A percentile compares a stretch with the other conserved stretches of the same genome.
Evolutionary conservation across 306 rosid species (phyloP).

Genomic region (Malus fusca): DNA sequence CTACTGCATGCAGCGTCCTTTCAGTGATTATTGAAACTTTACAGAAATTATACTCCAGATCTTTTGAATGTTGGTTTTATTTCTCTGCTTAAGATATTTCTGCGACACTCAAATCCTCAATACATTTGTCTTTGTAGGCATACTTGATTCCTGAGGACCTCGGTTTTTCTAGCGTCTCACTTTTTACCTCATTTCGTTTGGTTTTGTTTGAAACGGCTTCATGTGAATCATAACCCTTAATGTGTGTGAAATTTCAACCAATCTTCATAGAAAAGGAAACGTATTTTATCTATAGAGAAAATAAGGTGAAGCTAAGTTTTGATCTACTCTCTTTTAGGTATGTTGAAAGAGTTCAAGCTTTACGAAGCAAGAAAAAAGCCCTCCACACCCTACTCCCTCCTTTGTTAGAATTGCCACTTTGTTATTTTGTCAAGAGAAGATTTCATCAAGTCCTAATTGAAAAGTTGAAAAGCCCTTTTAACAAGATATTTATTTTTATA

Average conservation of each 20-base stretch:
- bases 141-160: not conserved
- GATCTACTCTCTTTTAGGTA: too few species aligned
- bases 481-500: not conserved
- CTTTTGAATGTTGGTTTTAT: not conserved
- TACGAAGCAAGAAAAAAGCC: too few species aligned
- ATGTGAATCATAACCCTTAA: too few species aligned
- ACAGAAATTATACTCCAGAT: not conserved
- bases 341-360: not conserved
- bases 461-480: too few species aligned
- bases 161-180: not conserved
- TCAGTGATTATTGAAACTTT: not conserved
- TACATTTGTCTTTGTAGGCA: not conserved
- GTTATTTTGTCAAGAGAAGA: too few species aligned
- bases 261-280: not conserved
- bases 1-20: not conserved
- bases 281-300: not conserved
- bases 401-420: too few species aligned
- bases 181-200: too few species aligned
- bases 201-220: not conserved
- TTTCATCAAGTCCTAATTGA: too few species aligned
- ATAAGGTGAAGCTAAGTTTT: not conserved
- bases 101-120: not conserved
- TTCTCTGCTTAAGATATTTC: not conserved
- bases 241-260: not conserved
- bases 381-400: too few species aligned